Conservation (phyloP, 805 yeast genomes). For the Saccharomycopsis malanga region DNA sequence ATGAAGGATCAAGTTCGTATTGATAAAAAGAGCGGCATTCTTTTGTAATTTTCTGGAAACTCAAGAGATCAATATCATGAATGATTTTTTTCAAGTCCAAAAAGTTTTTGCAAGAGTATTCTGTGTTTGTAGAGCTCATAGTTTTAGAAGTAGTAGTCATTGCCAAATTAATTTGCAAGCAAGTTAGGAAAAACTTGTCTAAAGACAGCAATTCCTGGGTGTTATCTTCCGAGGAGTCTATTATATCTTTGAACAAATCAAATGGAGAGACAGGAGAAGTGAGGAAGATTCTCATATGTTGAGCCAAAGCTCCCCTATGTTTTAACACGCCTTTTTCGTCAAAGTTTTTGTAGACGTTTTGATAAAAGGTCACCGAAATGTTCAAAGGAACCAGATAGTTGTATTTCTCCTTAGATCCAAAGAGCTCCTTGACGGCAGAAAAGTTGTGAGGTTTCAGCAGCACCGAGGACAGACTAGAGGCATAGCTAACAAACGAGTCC, state of each 20-base stretch:
- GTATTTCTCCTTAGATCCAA: neutral
- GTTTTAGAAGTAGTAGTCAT: neutral
- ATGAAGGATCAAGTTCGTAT: constrained; percentile 5
- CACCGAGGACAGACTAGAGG: neutral
- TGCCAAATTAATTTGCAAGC: neutral
- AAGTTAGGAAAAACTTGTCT: constrained; percentile 9
- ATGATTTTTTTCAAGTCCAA: constrained; percentile 1
- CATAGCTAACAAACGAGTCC: neutral
- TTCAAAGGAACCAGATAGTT: constrained; percentile 7
- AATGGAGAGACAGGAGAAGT: constrained; percentile 11
- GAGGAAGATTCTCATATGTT: constrained; percentile 11
- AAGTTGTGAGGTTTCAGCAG: neutral
- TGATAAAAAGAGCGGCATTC: constrained; percentile 11
- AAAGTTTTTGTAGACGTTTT: constrained; percentile 11
- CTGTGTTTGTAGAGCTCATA: neutral
- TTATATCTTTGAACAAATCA: constrained; percentile 14
- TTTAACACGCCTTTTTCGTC: constrained; percentile 12
- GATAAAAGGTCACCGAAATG: constrained; percentile 6
- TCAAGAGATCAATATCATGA: constrained; percentile 4
- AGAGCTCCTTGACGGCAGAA: neutral
- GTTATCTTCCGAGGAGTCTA: constrained; percentile 8
- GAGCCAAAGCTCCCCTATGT: constrained; percentile 9
- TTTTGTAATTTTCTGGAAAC: constrained; percentile 4
- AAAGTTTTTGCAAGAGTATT: neutral
- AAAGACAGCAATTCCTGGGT: neutral